Evolutionary conservation across 129 eudicot species (phyloP), one percentile per base, ranked within the genome.

Genomic region (Chrysanthemum lavandulifolium): DNA sequence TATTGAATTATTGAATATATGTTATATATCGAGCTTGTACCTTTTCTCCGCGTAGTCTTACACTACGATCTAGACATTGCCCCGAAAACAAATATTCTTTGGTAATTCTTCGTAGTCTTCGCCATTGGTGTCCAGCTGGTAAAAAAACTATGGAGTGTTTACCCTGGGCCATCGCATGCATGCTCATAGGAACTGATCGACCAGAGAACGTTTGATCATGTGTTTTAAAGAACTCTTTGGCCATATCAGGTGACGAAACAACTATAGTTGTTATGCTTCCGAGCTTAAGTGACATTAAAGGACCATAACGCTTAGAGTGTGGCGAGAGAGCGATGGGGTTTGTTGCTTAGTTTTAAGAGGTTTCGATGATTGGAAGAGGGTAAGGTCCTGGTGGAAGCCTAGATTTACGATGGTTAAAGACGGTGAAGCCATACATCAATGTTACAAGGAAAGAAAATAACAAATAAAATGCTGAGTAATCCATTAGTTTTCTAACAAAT

Each of bases 91-190:
- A 31, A 11, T 6, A 15, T 40, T 74, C 79, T 65, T 55, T 76
- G 29, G 63, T 54, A 18, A 83, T 80, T 68, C 68, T 80, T 6
- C 85, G 64, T 2, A 77, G 73, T 19, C 43, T 50, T 2, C 85
- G 77, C 91, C 91, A 86, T 47, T 73, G 68, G 13, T 23, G 69
- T 10, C 51, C 65, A 1, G 29, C 73, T 0, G 85, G 87, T 13
- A 77, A 19, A 69, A 70, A 80, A 10, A 63, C 79, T n/a, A 86
- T 13, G 68, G 85, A 80, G 65, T 4, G 0, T 31, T 33, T 59
- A 68, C 67, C 25, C 6, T 83, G 83, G 59, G 47, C 64, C 3
- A 29, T 27, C 0, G 55, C 45, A 4, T 15, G 11, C 10, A 25
- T 59, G 6, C 73, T 76, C 0, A 16, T 8, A 4, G 84, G 84